These are phyloP conservation scores for Amanita brunnescens DNA, from an alignment of 768 basidiomycete genomes.

Conservation along the genomic window DNA sequence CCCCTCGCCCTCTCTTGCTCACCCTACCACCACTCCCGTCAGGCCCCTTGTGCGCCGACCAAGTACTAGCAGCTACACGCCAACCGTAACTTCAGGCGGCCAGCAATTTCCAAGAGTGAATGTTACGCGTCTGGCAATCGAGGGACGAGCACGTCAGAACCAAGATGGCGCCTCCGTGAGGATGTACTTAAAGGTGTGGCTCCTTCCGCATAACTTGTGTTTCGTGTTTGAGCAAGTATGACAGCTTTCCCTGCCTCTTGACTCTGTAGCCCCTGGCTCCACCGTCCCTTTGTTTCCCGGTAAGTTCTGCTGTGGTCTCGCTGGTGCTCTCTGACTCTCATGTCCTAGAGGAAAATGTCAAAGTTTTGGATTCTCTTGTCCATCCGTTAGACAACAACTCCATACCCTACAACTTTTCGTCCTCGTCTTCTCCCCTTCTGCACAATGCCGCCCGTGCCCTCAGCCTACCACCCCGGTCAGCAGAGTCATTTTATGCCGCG, in stretches of 20 bases:
- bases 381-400: slow-evolving; percentile 70
- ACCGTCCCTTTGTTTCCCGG: slow-evolving; percentile 70
- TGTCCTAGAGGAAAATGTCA: slow-evolving; percentile 65
- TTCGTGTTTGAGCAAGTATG: not conserved
- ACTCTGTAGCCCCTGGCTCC: slow-evolving; percentile 54
- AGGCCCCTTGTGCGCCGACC: slow-evolving; percentile 16
- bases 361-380: slow-evolving; percentile 61
- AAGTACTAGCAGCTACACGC: slow-evolving; percentile 31
- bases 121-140: slow-evolving; percentile 63
- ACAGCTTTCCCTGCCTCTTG: slow-evolving; percentile 62
- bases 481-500: slow-evolving; percentile 51
- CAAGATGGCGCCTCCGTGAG: slow-evolving; percentile 59
- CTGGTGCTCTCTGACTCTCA: not conserved
- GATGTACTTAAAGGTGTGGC: slow-evolving; percentile 66
- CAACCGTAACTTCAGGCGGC: slow-evolving; percentile 36
- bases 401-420: slow-evolving; percentile 68
- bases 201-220: not conserved
- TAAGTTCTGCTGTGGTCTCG: slow-evolving; percentile 19
- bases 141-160: slow-evolving; percentile 61
- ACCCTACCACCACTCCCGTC: slow-evolving; percentile 9
- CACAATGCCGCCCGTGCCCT: slow-evolving; percentile 63
- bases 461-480: slow-evolving; percentile 51
- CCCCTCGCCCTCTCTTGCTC: not conserved
- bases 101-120: slow-evolving; percentile 42
- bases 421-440: slow-evolving; percentile 50